Base-by-base conservation (phyloP, 1,284 basidiomycete genomes). In the Pseudozyma tsukubaensis region DNA sequence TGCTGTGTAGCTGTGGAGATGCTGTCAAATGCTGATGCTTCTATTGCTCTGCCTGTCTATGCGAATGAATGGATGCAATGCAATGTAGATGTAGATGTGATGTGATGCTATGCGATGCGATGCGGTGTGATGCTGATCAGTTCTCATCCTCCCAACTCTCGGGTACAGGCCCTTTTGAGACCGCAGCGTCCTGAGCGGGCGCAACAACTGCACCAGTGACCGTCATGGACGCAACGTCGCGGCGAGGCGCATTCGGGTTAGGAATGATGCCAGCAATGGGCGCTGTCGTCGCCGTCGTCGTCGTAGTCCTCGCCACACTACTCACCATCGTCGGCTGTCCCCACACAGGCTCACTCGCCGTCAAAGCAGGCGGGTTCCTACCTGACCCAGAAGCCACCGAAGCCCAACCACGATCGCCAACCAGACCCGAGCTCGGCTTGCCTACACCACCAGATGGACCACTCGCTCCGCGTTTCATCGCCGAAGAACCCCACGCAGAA, bases 111-210 rank as follows among this genome's bases (percentile, higher is more conserved):
- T 43, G 42, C 42, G 18, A 43, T 43, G 42, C 36, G 24, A 24
- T 50, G n/a, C n/a, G n/a, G 50, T 21, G 7, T 51, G 50, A 24
- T 42, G 39, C 45, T 48, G 45, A 14, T 10, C 50, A 64, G 10
- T 50, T 54, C 11, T 65, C 71, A 37, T 73, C 71, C 24, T 73
- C 71, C 71, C 71, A 73, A 52, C 61, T 68, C 49, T 73, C 71
- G 0, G 71, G 71, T 5, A 73, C 61, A 19, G 53, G 64, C 12
- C 40, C 59, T 24, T 59, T 49, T 10, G 53, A 5, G 39, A 24
- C 50, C 24, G 47, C 36, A n/a, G 44, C 44, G 0, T 44, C 54
- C 1, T 32, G 14, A 2, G 44, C 19, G 14, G 52, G 37, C 29
- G 35, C 35, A 34, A 36, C 44, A 32, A 43, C 16, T 29, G 58